These are phyloP conservation scores for Chaetomiaceae sp. DNA, from an alignment of 2,329 filamentous ascomycete genomes.

Conservation along the genomic window DNA sequence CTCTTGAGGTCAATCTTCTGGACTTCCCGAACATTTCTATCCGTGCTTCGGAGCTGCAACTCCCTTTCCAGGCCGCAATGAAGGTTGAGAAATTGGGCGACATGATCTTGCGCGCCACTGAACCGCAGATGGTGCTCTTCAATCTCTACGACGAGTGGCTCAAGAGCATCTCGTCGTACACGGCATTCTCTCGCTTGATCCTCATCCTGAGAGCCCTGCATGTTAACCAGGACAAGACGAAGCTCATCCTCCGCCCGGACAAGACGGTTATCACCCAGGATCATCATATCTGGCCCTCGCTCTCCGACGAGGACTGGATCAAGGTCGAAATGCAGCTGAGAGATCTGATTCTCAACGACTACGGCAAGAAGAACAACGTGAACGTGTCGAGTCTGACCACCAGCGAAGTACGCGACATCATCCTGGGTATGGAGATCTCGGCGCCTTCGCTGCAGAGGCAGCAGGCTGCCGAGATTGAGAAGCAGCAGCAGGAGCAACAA, in stretches of 20 bases:
- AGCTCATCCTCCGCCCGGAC: conserved; percentile 88
- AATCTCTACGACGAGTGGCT: conserved; percentile 99
- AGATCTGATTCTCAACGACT: conserved; percentile 95
- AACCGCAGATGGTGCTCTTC: conserved; percentile 99
- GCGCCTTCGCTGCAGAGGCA: conserved; percentile 97
- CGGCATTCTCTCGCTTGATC: conserved; percentile 91
- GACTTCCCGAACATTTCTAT: conserved; percentile 99
- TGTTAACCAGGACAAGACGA: conserved; percentile 98
- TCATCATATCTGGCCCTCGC: conserved; percentile 95
- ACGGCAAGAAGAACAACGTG: conserved; percentile 99
- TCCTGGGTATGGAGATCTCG: conserved; percentile 98
- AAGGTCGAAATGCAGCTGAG: conserved; percentile 97
- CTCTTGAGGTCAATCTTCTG: conserved; percentile 91
- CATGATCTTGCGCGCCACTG: conserved; percentile 96
- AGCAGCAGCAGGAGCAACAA: conserved; percentile 94
- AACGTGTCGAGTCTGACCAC: conserved; percentile 95
- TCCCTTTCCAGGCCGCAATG: conserved; percentile 99
- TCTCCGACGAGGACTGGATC: conserved; percentile 97
- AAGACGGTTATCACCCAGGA: conserved; percentile 98
- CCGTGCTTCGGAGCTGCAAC: conserved; percentile 88
- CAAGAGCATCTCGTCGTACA: conserved; percentile 97
- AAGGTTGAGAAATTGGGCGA: conserved; percentile 99
- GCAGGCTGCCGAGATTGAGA: conserved; percentile 97
- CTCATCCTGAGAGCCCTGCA: conserved; percentile 91
- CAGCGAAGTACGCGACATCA: conserved; percentile 96